phyloP scores from a whole-genome alignment of 495 filamentous ascomycete species.

The Tuber borchii region DNA sequence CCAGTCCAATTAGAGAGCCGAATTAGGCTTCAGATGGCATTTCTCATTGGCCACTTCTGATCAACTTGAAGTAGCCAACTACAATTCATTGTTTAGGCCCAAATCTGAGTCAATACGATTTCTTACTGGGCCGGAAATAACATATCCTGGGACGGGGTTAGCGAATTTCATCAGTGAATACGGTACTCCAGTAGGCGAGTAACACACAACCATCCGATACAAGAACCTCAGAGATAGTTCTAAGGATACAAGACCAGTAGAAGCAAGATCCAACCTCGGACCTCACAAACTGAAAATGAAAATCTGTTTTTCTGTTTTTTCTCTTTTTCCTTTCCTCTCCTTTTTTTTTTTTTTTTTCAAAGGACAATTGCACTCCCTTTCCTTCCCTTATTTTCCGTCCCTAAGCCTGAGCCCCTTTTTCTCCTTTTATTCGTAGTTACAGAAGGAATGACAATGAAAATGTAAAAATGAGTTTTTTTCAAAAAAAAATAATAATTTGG shows the following conservation, averaged over 20 bases:
- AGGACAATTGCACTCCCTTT: background rate
- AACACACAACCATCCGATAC: no score
- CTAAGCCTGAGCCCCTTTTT: background rate
- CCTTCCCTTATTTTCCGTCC: background rate
- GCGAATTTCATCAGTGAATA: no score
- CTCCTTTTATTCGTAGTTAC: background rate
- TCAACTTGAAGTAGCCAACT: no score
- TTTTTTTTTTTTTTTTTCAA: background rate
- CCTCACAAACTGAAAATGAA: background rate
- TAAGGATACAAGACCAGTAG: background rate
- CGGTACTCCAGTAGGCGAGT: no score
- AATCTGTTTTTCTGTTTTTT: background rate
- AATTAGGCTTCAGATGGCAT: no score
- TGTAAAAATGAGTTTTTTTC: background rate
- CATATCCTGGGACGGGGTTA: no score
- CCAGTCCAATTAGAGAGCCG: no score
- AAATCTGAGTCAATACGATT: no score
- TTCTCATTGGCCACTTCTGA: no score
- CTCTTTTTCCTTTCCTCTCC: background rate
- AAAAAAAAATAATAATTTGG: background rate
- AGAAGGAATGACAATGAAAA: background rate
- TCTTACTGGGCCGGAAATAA: no score
- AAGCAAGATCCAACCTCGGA: background rate
- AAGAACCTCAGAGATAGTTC: background rate
- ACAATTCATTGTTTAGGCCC: no score